phyloP scores from a whole-genome alignment of 257 asterid genomes.

The Fraxinus americana region DNA sequence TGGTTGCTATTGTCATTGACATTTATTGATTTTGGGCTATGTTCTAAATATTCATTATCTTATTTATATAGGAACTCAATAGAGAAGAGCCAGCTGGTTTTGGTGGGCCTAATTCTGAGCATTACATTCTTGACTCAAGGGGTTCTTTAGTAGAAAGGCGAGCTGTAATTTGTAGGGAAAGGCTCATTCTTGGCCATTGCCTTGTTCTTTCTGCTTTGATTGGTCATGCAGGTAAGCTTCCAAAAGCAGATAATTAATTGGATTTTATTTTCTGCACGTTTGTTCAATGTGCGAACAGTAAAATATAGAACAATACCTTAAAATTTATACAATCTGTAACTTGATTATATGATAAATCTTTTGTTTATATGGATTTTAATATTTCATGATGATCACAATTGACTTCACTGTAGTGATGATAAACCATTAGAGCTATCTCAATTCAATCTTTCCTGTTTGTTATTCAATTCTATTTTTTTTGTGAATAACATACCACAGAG shows the following conservation, averaged over 20 bases:
- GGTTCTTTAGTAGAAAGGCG: constrained; percentile 83
- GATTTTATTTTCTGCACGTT: constrained; percentile 16
- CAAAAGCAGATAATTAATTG: constrained; percentile 15
- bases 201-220: constrained; percentile 87
- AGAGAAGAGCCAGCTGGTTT: constrained; percentile 92
- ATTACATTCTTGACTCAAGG: constrained; percentile 85
- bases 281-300: background rate
- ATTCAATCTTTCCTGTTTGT: background rate
- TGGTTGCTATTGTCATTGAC: background rate
- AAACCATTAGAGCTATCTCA: background rate
- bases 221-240: constrained; percentile 72
- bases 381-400: background rate
- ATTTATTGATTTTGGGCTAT: background rate
- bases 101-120: constrained; percentile 89
- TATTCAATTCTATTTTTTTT: background rate
- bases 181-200: constrained; percentile 93
- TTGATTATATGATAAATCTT: background rate
- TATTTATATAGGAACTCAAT: constrained; percentile 67
- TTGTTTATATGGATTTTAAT: background rate
- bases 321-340: background rate
- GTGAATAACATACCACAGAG: background rate
- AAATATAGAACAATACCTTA: background rate
- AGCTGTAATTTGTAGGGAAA: constrained; percentile 90
- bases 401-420: background rate
- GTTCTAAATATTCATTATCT: constrained; percentile 18